Conservation (phyloP, 2,329 filamentous ascomycete species). For the Neopestalotiopsis clavispora region DNA sequence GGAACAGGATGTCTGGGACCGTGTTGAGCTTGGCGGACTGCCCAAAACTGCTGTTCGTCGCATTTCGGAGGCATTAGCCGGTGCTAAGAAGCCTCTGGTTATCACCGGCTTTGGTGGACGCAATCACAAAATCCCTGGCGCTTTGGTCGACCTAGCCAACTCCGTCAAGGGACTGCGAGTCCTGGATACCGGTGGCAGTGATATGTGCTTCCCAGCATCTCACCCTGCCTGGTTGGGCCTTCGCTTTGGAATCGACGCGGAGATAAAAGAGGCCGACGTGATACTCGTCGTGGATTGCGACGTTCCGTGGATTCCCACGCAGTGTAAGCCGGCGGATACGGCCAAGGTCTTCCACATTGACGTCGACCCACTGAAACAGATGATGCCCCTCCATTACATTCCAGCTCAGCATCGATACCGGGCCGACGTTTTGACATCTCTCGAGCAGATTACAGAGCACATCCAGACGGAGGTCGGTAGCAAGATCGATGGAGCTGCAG, state of each 20-base stretch:
- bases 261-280: conserved; percentile 77
- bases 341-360: conserved; percentile 68
- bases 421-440: conserved; percentile 66
- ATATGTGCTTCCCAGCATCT: conserved; percentile 80
- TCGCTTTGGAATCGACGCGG: conserved; percentile 74
- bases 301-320: conserved; percentile 91
- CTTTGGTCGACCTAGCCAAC: conserved; percentile 70
- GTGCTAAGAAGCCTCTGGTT: conserved; percentile 69
- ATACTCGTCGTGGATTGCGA: conserved; percentile 89
- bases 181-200: conserved; percentile 76
- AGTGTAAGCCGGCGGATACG: conserved; percentile 58
- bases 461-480: conserved; percentile 45
- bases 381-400: conserved; percentile 77
- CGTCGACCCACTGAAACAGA: conserved; percentile 69
- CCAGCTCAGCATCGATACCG: conserved; percentile 68
- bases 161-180: conserved; percentile 72
- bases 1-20: conserved; percentile 71
- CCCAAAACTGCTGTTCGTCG: conserved; percentile 55
- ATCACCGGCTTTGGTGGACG: conserved; percentile 75
- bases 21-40: conserved; percentile 69
- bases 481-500: conserved; percentile 42
- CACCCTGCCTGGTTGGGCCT: conserved; percentile 73
- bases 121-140: conserved; percentile 65
- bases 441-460: conserved; percentile 71
- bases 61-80: conserved; percentile 67